These are phyloP conservation scores for Pseudoneurospora amorphoporcata DNA, from an alignment of 495 filamentous ascomycete species.

Conservation along the genomic window DNA sequence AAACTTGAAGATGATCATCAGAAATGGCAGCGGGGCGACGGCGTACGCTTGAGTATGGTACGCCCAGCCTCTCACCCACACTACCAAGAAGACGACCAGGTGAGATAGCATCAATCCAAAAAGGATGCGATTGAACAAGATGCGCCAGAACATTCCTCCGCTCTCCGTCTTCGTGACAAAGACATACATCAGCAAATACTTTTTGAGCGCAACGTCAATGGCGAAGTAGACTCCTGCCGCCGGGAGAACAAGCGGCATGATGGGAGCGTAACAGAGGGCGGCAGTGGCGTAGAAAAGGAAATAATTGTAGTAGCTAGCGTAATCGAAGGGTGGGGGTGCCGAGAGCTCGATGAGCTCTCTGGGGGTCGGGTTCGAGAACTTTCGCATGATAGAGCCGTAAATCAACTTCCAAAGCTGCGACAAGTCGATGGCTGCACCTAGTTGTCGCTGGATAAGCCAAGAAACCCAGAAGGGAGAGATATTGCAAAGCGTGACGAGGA, in stretches of 20 bases:
- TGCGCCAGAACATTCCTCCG: slow-evolving; percentile 86
- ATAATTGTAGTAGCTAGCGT: slow-evolving; percentile 92
- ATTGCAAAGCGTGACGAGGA: slow-evolving; percentile 61
- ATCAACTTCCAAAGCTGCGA: slow-evolving; percentile 70
- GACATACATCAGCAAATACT: slow-evolving; percentile 89
- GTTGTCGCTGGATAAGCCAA: slow-evolving; percentile 83
- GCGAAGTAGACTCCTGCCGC: slow-evolving; percentile 84
- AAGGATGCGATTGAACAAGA: slow-evolving; percentile 82
- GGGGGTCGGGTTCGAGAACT: slow-evolving; percentile 78
- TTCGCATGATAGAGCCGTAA: slow-evolving; percentile 72
- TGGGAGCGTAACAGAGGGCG: slow-evolving; percentile 69
- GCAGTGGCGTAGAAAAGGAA: slow-evolving; percentile 93
- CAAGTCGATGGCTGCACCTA: slow-evolving; percentile 84
- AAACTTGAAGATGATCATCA: slow-evolving; percentile 77
- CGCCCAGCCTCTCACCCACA: slow-evolving; percentile 46
- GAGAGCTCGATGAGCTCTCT: slow-evolving; percentile 89
- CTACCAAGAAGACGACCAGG: slow-evolving; percentile 62
- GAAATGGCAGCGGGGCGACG: slow-evolving; percentile 66
- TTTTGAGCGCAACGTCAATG: slow-evolving; percentile 82
- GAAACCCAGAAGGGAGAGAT: slow-evolving; percentile 90
- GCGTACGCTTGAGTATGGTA: slow-evolving; percentile 49
- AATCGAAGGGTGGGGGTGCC: slow-evolving; percentile 87
- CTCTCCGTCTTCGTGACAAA: slow-evolving; percentile 95
- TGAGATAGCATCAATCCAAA: slow-evolving; percentile 76
- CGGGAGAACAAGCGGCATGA: slow-evolving; percentile 86